Base-by-base conservation (phyloP, 495 filamentous ascomycete genomes). In the Lasiosphaeria hispida region DNA sequence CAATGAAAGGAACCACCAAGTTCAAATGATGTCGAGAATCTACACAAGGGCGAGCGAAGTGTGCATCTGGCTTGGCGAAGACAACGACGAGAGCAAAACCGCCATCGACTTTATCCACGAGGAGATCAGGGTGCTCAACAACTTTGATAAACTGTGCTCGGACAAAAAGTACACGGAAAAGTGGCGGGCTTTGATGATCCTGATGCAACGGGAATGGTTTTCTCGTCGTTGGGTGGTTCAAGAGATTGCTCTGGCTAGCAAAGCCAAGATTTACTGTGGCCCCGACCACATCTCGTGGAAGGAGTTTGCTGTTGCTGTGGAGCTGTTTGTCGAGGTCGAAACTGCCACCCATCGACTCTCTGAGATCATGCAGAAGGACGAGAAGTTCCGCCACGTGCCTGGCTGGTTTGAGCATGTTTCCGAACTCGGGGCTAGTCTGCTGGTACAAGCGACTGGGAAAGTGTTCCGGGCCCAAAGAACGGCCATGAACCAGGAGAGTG, bases 191-290 rank as follows among this genome's bases (percentile, higher is more conserved):
- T 38, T 73, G 18, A 48, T 72, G 33, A 39, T 55, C 42, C 56
- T 75, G 0, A 73, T 75, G 72, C 63, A 60, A 17, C 58, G 71
- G 10, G 35, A 44, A 3, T 73, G 70, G 71, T 75, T 75, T 38
- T 68, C 62, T 18, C 63, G 72, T 0, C 62, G 71, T 0, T 75
- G 72, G 72, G 65, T 72, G 14, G 61, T 74, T 3, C 72, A 76
- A 45, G 72, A 76, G 42, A 64, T 76, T 2, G 71, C 72, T 1
- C 45, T 76, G n/a, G 69, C 72, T 2, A 53, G 57, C 39, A 45
- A 45, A 4, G 69, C 69, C 10, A 63, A 36, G 13, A 48, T 74
- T 7, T 55, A 61, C 30, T 74, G 65, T 39, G 71, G 71, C 2
- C 23, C 33, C 9, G 51, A 69, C 6, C 13, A 36, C 9, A 62